Evolutionary conservation across 139 green algal genomes (phyloP).

Genomic region (Parachlorella kessleri): DNA sequence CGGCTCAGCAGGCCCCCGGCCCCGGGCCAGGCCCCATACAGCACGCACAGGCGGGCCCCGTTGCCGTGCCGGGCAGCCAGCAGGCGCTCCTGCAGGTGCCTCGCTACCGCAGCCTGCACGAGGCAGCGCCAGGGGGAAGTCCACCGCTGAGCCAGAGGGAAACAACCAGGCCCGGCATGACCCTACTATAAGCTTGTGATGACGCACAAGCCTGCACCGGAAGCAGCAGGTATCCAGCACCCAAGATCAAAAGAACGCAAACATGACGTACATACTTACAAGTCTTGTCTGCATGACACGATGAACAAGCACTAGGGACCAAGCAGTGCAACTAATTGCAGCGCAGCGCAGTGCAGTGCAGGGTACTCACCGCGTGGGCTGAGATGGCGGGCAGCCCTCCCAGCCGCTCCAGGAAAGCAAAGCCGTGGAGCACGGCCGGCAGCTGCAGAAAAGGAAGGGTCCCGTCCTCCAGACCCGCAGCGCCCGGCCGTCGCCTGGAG

Average conservation of each 20-base stretch:
- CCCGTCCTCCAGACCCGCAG: conserved; percentile 83
- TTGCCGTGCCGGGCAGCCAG: conserved; percentile 64
- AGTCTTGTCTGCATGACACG: too few relatives aligned
- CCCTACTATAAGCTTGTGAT: too few relatives aligned
- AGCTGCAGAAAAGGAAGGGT: conserved; percentile 80
- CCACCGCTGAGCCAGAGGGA: too few relatives aligned
- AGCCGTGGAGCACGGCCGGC: conserved; percentile 53
- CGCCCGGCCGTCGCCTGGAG: conserved; percentile 37
- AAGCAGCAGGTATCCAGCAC: too few relatives aligned
- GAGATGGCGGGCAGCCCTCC: conserved; percentile 45
- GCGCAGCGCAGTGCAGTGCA: too few relatives aligned
- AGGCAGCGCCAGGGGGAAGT: too few relatives aligned
- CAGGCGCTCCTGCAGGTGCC: conserved; percentile 27
- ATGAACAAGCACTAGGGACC: too few relatives aligned
- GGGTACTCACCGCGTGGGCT: conserved; percentile 1
- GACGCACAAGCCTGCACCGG: too few relatives aligned
- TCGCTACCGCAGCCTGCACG: conserved; percentile 34
- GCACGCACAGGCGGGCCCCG: conserved; percentile 39
- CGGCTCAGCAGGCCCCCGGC: neutral
- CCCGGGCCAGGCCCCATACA: conserved; percentile 64
- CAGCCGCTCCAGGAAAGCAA: conserved; percentile 42
- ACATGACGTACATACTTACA: too few relatives aligned
- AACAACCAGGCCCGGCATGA: too few relatives aligned
- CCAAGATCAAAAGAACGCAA: too few relatives aligned
- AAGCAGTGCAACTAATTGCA: too few relatives aligned